Evolutionary conservation across 1,284 basidiomycete species (phyloP), one percentile per base, ranked within the genome.

Genomic region (Fomitopsis schrenkii): DNA sequence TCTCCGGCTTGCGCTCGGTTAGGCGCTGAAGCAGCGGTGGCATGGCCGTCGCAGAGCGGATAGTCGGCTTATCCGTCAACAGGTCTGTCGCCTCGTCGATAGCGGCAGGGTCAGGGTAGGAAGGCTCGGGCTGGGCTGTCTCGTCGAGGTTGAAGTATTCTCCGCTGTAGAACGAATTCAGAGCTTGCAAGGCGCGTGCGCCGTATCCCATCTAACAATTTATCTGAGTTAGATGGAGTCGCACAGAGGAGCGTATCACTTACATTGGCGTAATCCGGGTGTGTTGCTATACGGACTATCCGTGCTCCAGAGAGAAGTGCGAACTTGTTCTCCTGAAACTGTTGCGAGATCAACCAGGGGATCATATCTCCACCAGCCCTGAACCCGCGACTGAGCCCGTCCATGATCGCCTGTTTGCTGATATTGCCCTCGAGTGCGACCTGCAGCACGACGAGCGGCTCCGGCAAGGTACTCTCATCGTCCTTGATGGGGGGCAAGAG

Each of bases 301-400:
- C 97, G 81, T 3, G 93, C 97, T 0, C 97, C 97, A 36, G 93
- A 95, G 66, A 99, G 78, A 76, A 85, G 81, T 3, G 94, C 97
- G 76, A 99, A 99, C 74, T 94, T 91, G 67, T 85, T 90, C 75
- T 99, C 97, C 79, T 98, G 95, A 82, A 95, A 99, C 76, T 97
- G 95, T 74, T 97, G 94, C 44, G 93, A 89, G 41, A 99, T 81
- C 28, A 97, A 81, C 97, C 97, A 99, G 0, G 97, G 97, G 65
- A 99, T 98, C 84, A 99, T 88, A 78, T 99, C 97, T 1, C 97
- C 97, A 1, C 94, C 92, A 4, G 93, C 91, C 62, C 93, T 81
- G 68, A 88, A 79, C 14, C 94, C 94, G 55, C 93, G 80, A 48
- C 85, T 84, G 15, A 98, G 76, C 54, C 91, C 91, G 64, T 96